Percentiles rank a stretch among this genome's conserved stretches.
Evolutionary conservation across 2,329 filamentous ascomycete species (phyloP).

Genomic region (Septoria petroselini): DNA sequence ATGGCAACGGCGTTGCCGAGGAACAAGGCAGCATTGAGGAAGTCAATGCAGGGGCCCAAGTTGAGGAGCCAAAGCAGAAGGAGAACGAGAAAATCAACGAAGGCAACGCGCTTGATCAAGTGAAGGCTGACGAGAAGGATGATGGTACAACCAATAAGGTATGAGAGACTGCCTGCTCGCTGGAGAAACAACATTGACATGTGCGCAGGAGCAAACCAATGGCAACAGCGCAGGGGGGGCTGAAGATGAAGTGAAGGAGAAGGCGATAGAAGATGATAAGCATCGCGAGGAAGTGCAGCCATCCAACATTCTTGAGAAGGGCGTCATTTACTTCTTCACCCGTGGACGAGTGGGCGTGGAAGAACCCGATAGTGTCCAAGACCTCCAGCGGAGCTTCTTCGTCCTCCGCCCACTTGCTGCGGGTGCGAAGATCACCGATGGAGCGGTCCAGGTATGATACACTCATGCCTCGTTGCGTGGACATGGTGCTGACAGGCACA

Average conservation of each 20-base stretch:
- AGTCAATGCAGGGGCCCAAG: slow-evolving; percentile 15
- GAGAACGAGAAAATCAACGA: slow-evolving; percentile 12
- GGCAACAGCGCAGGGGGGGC: slow-evolving; percentile 20
- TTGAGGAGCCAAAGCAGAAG: neutral
- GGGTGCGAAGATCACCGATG: slow-evolving; percentile 64
- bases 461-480: neutral
- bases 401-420: slow-evolving; percentile 69
- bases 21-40: slow-evolving; percentile 31
- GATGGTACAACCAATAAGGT: slow-evolving; percentile 33
- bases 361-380: slow-evolving; percentile 64
- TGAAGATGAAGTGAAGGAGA: slow-evolving; percentile 19
- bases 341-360: slow-evolving; percentile 72
- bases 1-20: slow-evolving; percentile 27
- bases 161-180: neutral
- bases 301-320: slow-evolving; percentile 74
- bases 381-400: slow-evolving; percentile 76
- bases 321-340: slow-evolving; percentile 87
- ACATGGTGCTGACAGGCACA: neutral
- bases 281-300: slow-evolving; percentile 52
- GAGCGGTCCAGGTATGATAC: slow-evolving; percentile 46
- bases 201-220: slow-evolving; percentile 12
- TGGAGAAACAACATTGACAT: neutral
- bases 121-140: slow-evolving; percentile 34
- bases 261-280: slow-evolving; percentile 50
- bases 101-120: slow-evolving; percentile 32